phyloP scores from a whole-genome alignment of 2,329 filamentous ascomycete genomes.

The Fusarium verrucosum region DNA sequence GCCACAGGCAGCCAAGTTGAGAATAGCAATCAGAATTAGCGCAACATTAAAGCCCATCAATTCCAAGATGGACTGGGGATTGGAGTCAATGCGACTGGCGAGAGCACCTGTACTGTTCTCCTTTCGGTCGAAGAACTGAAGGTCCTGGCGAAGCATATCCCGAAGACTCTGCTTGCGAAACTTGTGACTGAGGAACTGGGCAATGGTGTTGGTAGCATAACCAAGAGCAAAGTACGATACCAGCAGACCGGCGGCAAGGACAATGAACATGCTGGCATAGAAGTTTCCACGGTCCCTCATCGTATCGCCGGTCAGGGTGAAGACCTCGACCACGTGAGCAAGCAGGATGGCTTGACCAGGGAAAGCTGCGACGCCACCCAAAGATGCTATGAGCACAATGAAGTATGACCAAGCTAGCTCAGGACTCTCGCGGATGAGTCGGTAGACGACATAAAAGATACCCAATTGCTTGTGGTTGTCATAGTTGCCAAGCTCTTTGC shows the following conservation, averaged over 20 bases:
- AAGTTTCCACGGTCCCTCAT: slow-evolving; percentile 58
- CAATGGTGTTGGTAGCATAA: slow-evolving; percentile 47
- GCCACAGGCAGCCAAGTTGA: slow-evolving; percentile 52
- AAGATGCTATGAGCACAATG: slow-evolving; percentile 44
- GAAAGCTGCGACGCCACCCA: slow-evolving; percentile 50
- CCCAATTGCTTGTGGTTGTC: slow-evolving; percentile 48
- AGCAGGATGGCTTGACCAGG: slow-evolving; percentile 58
- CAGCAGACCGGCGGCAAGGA: slow-evolving; percentile 57
- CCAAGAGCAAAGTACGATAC: slow-evolving; percentile 56
- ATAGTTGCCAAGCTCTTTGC: slow-evolving; percentile 52
- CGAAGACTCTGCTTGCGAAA: slow-evolving; percentile 41
- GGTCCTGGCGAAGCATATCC: slow-evolving; percentile 52
- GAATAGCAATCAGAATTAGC: slow-evolving; percentile 50
- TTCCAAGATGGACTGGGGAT: slow-evolving; percentile 53
- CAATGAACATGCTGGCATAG: slow-evolving; percentile 64
- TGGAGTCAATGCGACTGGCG: slow-evolving; percentile 49
- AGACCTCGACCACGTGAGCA: slow-evolving; percentile 54
- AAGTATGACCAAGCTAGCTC: slow-evolving; percentile 51
- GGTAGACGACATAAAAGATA: slow-evolving; percentile 44
- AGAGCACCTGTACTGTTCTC: slow-evolving; percentile 54
- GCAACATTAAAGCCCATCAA: slow-evolving; percentile 56
- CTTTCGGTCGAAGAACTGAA: slow-evolving; percentile 54
- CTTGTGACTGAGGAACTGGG: slow-evolving; percentile 44
- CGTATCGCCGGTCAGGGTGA: slow-evolving; percentile 47
- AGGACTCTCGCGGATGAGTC: slow-evolving; percentile 52